These are phyloP conservation scores for Pyricularia sp. DNA, from an alignment of 2,329 filamentous ascomycete genomes.

Conservation along the genomic window DNA sequence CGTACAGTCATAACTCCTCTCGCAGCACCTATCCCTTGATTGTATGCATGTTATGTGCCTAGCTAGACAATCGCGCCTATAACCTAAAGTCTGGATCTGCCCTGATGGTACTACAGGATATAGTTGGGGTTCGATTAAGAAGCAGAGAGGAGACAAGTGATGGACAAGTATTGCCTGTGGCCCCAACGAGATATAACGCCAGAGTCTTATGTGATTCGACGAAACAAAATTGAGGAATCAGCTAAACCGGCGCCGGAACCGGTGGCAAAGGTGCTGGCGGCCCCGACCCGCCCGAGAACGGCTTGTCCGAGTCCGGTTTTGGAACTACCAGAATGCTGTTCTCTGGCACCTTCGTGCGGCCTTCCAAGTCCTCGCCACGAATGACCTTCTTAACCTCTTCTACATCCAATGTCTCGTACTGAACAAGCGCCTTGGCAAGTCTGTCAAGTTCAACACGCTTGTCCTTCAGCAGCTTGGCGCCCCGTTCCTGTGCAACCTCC, in stretches of 20 bases:
- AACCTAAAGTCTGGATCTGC: neutral
- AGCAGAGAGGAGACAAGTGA: neutral
- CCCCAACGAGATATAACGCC: neutral
- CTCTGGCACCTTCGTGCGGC: slow-evolving; percentile 52
- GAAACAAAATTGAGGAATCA: neutral
- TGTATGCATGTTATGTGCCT: neutral
- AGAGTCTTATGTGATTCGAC: neutral
- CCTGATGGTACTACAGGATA: neutral
- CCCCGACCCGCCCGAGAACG: neutral
- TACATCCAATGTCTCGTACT: slow-evolving; percentile 88
- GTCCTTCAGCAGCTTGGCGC: slow-evolving; percentile 58
- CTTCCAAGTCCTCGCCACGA: slow-evolving; percentile 69
- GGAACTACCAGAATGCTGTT: slow-evolving; percentile 59
- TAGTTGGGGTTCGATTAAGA: neutral
- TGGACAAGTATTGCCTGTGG: neutral
- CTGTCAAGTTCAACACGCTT: slow-evolving; percentile 80
- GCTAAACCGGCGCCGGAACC: neutral
- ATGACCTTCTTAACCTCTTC: slow-evolving; percentile 88
- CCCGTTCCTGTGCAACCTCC: slow-evolving; percentile 71
- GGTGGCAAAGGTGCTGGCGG: neutral
- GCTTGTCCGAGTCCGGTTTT: slow-evolving; percentile 11
- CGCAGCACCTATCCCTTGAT: neutral
- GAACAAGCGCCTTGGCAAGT: slow-evolving; percentile 78
- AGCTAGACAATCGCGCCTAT: neutral
- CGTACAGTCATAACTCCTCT: neutral